Base-by-base conservation (phyloP, 2,329 filamentous ascomycete species). In the Penicillium psychrosexuale region DNA sequence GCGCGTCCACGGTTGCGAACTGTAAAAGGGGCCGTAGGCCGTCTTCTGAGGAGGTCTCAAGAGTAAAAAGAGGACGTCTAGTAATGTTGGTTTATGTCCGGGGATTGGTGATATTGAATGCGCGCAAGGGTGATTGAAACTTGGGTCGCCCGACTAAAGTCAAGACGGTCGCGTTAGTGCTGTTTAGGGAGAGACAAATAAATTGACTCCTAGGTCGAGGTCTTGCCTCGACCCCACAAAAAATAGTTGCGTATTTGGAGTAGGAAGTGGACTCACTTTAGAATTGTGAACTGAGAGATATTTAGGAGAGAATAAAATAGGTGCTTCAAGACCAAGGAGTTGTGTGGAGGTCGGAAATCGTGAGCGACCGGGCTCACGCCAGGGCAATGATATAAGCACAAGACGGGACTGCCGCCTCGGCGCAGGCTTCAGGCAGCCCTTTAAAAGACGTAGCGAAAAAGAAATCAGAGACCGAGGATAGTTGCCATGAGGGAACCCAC, bases 101-200 rank as follows among this genome's bases (percentile, higher is more conserved):
- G 39, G 15, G 15, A 34, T 37, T 54, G n/a, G 24, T 19, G 42
- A 51, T 45, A 31, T 52, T 38, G 47, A 45, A 39, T 40, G 42
- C 48, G 56, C 58, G 51, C 31, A 52, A 51, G 47, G 46, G 45
- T 58, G 58, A 51, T 57, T 63, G 47, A 46, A 63, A 38, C 51
- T 36, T 51, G 52, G 60, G 52, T 62, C 47, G 53, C 58, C 54
- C 54, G 53, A 61, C 67, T 67, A 60, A 46, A 45, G 58, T 60
- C 48, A 60, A 58, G 58, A 61, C 63, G 61, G 66, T 69, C 65
- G 68, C 66, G 67, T 71, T 70, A 71, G 69, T 65, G 63, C 59
- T 61, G 53, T 58, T 56, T 57, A 51, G 59, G 54, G 51, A 59
- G 52, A 58, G 56, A 56, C 57, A 62, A 57, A 62, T 57, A 60